A percentile compares a stretch with the other conserved stretches of the same genome.
These are phyloP conservation scores for Pseudogymnoascus sp. DNA, from an alignment of 2,329 filamentous ascomycete species.

Conservation along the genomic window DNA sequence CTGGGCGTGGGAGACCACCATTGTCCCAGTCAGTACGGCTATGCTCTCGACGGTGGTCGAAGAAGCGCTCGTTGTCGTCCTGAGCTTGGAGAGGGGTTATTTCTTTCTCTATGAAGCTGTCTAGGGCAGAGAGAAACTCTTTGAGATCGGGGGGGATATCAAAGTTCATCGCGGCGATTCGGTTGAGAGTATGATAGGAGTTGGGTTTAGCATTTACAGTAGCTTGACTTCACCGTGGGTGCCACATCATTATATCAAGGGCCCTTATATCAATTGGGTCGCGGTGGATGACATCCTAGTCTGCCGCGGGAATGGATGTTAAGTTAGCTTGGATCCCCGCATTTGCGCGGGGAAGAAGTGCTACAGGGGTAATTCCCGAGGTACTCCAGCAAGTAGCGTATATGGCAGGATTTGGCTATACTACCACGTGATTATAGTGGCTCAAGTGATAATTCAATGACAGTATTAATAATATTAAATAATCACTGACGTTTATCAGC, in stretches of 20 bases:
- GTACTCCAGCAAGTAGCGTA: neutral
- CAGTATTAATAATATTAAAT: no score
- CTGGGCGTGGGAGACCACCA: constrained; percentile 42
- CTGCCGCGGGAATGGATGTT: neutral
- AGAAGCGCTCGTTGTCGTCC: constrained; percentile 55
- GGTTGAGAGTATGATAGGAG: neutral
- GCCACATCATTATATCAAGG: constrained; percentile 1
- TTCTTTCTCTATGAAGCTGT: constrained; percentile 46
- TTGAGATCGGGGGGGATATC: constrained; percentile 43
- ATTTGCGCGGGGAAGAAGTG: neutral
- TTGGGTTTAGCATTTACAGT: neutral
- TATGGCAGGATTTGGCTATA: neutral
- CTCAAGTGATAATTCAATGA: neutral
- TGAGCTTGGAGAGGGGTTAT: constrained; percentile 50
- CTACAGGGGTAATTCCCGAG: constrained; percentile 5
- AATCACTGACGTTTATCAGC: no score
- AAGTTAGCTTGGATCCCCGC: neutral
- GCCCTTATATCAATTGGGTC: neutral
- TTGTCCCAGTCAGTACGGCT: constrained; percentile 49
- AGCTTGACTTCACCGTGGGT: neutral
- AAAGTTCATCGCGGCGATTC: constrained; percentile 41
- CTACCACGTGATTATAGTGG: neutral
- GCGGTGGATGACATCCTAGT: neutral
- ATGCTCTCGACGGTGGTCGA: constrained; percentile 56
- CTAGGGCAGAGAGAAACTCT: constrained; percentile 40